Percentiles rank a stretch among this genome's conserved stretches.
Evolutionary conservation across 257 asterid species (phyloP).

Genomic region (Forsythia suspensa): DNA sequence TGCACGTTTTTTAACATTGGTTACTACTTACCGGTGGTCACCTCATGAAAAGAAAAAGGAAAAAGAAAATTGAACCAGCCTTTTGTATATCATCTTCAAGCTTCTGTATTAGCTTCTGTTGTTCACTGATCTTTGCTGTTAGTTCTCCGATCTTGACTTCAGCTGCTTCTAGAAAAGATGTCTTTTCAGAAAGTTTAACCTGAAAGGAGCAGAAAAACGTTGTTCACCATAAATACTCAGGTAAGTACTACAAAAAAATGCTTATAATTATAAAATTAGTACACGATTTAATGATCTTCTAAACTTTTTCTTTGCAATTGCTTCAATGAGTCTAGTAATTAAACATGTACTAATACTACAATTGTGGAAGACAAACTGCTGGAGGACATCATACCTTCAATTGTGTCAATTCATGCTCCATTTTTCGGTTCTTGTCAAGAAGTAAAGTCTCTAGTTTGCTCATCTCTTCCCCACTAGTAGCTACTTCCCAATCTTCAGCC

Average conservation of each 20-base stretch:
- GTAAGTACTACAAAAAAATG: not conserved
- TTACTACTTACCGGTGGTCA: not conserved
- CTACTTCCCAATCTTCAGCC: slow-evolving; percentile 99
- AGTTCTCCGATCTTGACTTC: slow-evolving; percentile 71
- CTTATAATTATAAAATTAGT: slow-evolving; percentile 2
- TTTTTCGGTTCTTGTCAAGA: slow-evolving; percentile 95
- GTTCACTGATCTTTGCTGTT: slow-evolving; percentile 65
- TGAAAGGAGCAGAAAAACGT: slow-evolving; percentile 33
- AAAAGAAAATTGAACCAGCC: slow-evolving; percentile 38
- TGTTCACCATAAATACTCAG: slow-evolving; percentile 11
- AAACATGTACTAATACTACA: not conserved
- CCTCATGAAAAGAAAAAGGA: slow-evolving; percentile 15
- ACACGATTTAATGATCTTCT: slow-evolving; percentile 3
- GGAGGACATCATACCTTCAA: slow-evolving; percentile 58
- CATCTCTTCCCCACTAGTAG: slow-evolving; percentile 97
- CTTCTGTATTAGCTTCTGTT: slow-evolving; percentile 89
- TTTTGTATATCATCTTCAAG: slow-evolving; percentile 93
- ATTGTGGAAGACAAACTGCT: slow-evolving; percentile 8
- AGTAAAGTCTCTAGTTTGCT: slow-evolving; percentile 94
- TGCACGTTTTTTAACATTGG: not conserved
- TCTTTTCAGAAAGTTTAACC: slow-evolving; percentile 85
- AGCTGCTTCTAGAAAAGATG: slow-evolving; percentile 82
- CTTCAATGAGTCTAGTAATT: slow-evolving; percentile 6
- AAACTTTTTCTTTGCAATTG: slow-evolving; percentile 16
- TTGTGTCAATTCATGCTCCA: slow-evolving; percentile 98